These are phyloP conservation scores for Nakazawaea siamensis DNA, from an alignment of 805 yeast species.

Conservation along the genomic window DNA sequence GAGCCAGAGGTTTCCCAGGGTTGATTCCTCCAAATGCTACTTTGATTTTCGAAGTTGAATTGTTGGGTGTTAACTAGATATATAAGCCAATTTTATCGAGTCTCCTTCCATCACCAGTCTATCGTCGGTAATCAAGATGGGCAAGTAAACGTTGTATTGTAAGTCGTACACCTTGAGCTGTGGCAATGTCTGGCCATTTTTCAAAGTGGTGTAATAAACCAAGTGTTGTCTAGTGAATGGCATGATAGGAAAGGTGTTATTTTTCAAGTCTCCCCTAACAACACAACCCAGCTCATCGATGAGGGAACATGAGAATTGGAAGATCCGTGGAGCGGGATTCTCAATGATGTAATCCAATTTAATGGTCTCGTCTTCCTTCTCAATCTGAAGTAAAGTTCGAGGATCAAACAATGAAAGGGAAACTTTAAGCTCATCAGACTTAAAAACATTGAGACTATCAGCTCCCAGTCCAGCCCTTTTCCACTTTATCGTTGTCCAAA, in stretches of 20 bases:
- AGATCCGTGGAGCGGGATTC: constrained; percentile 65
- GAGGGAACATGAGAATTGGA: constrained; percentile 39
- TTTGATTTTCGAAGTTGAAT: constrained; percentile 77
- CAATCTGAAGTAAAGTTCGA: constrained; percentile 41
- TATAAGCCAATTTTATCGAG: not conserved
- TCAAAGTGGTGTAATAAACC: constrained; percentile 18
- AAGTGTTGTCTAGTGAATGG: constrained; percentile 50
- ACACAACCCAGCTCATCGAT: constrained; percentile 15
- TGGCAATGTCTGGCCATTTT: constrained; percentile 40
- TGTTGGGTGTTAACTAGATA: constrained; percentile 42
- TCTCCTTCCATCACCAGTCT: constrained; percentile 16
- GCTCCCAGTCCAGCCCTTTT: constrained; percentile 17
- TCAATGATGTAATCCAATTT: constrained; percentile 48
- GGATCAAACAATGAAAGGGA: constrained; percentile 63
- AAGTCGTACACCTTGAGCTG: constrained; percentile 59
- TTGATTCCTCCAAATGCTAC: constrained; percentile 96
- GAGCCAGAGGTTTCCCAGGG: constrained; percentile 93
- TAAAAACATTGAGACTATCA: constrained; percentile 19
- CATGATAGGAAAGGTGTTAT: constrained; percentile 40
- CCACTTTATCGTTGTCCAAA: constrained; percentile 24
- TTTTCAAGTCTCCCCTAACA: constrained; percentile 17
- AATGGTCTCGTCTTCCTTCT: constrained; percentile 16
- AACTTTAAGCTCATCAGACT: constrained; percentile 38
- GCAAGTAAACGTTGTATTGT: constrained; percentile 56
- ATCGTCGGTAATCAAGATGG: constrained; percentile 34